Evolutionary conservation across 208 protist genomes (phyloP).

Genomic region (Leptomonas pyrrhocoris): DNA sequence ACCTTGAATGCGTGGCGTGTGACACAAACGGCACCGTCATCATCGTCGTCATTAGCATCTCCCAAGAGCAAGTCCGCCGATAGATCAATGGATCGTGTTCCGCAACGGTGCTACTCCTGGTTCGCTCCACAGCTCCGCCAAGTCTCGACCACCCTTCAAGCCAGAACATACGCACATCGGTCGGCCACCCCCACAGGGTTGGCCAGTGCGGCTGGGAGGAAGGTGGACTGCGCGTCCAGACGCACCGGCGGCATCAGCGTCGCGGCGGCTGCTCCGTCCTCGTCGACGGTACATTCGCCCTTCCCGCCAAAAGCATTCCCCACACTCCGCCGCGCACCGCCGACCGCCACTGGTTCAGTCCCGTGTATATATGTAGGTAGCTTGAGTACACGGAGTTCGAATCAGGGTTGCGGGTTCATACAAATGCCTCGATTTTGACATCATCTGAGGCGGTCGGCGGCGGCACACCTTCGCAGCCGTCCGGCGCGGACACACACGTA

Average conservation of each 20-base stretch:
- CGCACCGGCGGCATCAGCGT: background rate
- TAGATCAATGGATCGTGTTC: conserved; percentile 26
- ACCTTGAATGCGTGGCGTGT: conserved; percentile 25
- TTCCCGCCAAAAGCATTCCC: too few species aligned
- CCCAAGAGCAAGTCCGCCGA: conserved; percentile 31
- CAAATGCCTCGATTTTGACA: conserved; percentile 56
- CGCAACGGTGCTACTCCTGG: conserved; percentile 32
- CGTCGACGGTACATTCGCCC: too few species aligned
- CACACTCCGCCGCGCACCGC: conserved; percentile 1
- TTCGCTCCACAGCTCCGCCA: conserved; percentile 11
- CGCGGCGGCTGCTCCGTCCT: too few species aligned
- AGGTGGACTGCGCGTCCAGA: conserved; percentile 1
- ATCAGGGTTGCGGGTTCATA: conserved; percentile 59
- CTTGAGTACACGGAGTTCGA: conserved; percentile 54
- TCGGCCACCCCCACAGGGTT: background rate
- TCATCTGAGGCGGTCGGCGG: background rate
- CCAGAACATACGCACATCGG: conserved; percentile 4
- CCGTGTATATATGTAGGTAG: conserved; percentile 55
- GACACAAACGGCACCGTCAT: background rate
- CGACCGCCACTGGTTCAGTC: conserved; percentile 28
- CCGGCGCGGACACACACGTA: too few species aligned
- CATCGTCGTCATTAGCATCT: too few species aligned
- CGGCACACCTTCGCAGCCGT: too few species aligned
- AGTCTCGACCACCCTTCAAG: conserved; percentile 23
- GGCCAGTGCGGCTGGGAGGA: too few species aligned